Percentiles rank a stretch among this genome's conserved stretches.
Conservation (phyloP, 331 rosid species). For the Quercus phellos region DNA sequence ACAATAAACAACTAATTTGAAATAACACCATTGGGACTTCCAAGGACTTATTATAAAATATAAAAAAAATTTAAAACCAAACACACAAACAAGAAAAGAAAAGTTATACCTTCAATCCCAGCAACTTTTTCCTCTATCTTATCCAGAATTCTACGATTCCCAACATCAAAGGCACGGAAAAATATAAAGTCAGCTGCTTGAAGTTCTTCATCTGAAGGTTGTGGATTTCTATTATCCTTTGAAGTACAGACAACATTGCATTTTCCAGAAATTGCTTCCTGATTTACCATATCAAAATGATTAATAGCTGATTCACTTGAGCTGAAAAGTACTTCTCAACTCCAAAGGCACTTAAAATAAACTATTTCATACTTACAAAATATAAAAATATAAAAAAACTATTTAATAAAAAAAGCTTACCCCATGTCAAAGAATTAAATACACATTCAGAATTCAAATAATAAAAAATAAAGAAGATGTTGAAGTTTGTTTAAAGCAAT, state of each 20-base stretch:
- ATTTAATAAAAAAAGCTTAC: no score
- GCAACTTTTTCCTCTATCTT: conserved; percentile 53
- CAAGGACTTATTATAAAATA: not conserved
- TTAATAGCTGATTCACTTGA: not conserved
- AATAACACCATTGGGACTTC: not conserved
- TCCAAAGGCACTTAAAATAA: not conserved
- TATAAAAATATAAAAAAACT: no score
- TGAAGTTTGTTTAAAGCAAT: not conserved
- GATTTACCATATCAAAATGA: conserved; percentile 15
- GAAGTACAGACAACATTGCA: conserved; percentile 72
- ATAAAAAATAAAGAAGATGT: not conserved
- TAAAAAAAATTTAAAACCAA: not conserved
- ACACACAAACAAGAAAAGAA: not conserved
- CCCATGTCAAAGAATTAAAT: not conserved
- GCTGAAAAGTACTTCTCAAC: conserved; percentile 3
- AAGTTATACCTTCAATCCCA: conserved; percentile 51
- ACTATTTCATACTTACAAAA: not conserved
- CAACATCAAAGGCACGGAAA: conserved; percentile 72
- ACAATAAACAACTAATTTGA: conserved; percentile 10
- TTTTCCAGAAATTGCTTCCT: conserved; percentile 97
- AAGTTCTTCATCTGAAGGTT: conserved; percentile 47
- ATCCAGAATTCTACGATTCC: conserved; percentile 34
- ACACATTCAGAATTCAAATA: not conserved
- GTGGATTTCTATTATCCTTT: conserved; percentile 58
- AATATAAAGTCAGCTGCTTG: conserved; percentile 68